A percentile compares a stretch with the other conserved stretches of the same genome.
These are phyloP conservation scores for Fomitiporia mediterranea DNA, from an alignment of 1,284 basidiomycete species.

Conservation along the genomic window DNA sequence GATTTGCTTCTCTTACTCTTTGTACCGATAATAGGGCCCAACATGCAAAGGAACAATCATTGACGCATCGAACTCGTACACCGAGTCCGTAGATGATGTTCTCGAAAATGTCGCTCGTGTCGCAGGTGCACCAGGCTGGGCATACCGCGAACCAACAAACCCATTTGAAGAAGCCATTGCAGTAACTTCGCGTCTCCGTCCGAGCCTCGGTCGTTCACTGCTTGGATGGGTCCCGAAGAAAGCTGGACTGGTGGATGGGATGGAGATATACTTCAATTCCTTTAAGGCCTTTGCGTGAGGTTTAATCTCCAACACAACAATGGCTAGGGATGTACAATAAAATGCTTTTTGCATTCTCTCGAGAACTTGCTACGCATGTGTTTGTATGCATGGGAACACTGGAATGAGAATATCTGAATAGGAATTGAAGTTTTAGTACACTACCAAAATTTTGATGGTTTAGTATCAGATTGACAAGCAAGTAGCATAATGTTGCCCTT, in stretches of 20 bases:
- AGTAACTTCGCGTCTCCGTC: slow-evolving; percentile 22
- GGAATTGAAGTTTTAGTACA: too few species aligned
- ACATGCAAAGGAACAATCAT: slow-evolving; percentile 41
- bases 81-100: slow-evolving; percentile 43
- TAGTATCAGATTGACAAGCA: too few species aligned
- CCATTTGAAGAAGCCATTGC: slow-evolving; percentile 23
- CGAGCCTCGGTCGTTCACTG: slow-evolving; percentile 25
- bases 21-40: slow-evolving; percentile 27
- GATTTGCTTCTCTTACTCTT: too few species aligned
- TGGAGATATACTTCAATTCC: slow-evolving; percentile 24
- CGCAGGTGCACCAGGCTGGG: slow-evolving; percentile 35
- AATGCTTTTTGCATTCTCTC: background rate
- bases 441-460: too few species aligned
- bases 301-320: background rate
- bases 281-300: slow-evolving; percentile 21
- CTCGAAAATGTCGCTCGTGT: slow-evolving; percentile 39
- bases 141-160: slow-evolving; percentile 32
- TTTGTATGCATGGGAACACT: too few species aligned
- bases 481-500: too few species aligned
- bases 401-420: too few species aligned
- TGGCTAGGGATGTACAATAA: background rate
- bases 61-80: slow-evolving; percentile 40
- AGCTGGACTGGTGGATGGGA: slow-evolving; percentile 24
- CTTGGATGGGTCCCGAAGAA: slow-evolving; percentile 28
- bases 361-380: too few species aligned